Evolutionary conservation across 352 stramenopile species (phyloP), one percentile per base, ranked within the genome.

Genomic region (Vaucheria bursata): DNA sequence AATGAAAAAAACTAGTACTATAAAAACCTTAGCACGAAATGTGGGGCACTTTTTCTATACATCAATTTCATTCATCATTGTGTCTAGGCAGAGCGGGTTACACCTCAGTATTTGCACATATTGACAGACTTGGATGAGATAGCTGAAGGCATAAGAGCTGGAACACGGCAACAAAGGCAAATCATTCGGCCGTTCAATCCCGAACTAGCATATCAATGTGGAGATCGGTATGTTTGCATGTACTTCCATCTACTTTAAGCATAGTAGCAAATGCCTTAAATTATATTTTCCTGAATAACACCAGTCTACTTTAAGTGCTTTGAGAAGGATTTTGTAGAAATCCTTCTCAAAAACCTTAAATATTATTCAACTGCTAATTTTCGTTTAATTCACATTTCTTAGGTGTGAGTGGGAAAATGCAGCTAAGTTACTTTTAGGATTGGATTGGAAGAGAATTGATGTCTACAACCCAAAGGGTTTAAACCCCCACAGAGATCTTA

Each of bases 401-500:
- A 68, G 53, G 53, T 34, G 53, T 7, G 8, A 37, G 7, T 68
- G 53, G 53, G 53, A 68, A 7, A 34, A 68, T 68, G 53, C 2
- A 8, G 53, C 53, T 2, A 31, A 68, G 53, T 2, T 34, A 37
- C 53, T 68, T 2, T 37, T 68, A 34, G 53, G 39, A 4, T 7
- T 77, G 1, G 68, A 71, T 5, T 80, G 75, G 75, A 37, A 73
- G 49, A 33, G 75, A 31, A 64, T 80, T 0, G 75, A 80, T 45
- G 73, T 80, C 1, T 80, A 74, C 75, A 80, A 80, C 49, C 7
- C 75, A 0, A 53, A 80, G 4, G 75, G 75, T 29, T 64, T 75
- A 40, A 74, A 35, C 33, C 75, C 75, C 12, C 74, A 80, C 50
- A 76, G 77, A 25, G 75, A 80, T 45, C 68, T 80, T 5, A 71